phyloP scores from a whole-genome alignment of 768 basidiomycete genomes.

The Lactarius sanguifluus region DNA sequence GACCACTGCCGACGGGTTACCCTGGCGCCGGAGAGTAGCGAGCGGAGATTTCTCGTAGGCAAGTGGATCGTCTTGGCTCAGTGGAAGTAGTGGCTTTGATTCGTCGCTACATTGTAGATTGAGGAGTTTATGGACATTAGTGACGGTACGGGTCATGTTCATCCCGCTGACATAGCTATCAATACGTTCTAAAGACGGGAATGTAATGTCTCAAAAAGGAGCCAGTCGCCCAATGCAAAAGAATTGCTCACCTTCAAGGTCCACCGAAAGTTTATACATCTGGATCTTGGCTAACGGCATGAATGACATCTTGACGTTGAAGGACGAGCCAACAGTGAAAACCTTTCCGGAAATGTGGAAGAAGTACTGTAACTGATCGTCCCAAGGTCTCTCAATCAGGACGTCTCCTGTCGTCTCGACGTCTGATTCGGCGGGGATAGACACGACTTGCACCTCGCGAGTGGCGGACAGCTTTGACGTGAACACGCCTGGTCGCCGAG shows the following conservation, averaged over 20 bases:
- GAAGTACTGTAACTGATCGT: conserved; percentile 79
- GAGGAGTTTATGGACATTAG: conserved; percentile 58
- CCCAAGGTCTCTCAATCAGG: conserved; percentile 88
- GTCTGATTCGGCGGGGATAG: conserved; percentile 77
- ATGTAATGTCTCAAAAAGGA: background rate
- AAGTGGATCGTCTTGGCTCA: conserved; percentile 65
- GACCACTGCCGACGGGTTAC: conserved; percentile 55
- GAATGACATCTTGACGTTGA: conserved; percentile 78
- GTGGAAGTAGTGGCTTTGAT: conserved; percentile 68
- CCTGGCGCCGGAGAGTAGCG: conserved; percentile 46
- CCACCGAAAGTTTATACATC: conserved; percentile 67
- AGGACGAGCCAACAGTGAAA: conserved; percentile 78
- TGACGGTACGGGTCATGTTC: conserved; percentile 68
- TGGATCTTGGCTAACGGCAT: conserved; percentile 84
- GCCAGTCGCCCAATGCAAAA: background rate
- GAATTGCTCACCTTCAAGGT: conserved; percentile 70
- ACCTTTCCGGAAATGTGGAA: conserved; percentile 71
- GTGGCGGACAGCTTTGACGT: conserved; percentile 65
- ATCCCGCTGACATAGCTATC: conserved; percentile 75
- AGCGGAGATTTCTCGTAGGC: conserved; percentile 70
- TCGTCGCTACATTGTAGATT: conserved; percentile 57
- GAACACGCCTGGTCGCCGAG: conserved; percentile 82
- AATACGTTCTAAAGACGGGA: conserved; percentile 62
- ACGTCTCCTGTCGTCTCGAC: conserved; percentile 82
- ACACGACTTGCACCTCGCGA: conserved; percentile 73